Evolutionary conservation across 1,284 basidiomycete species (phyloP).

Genomic region (Boletellus deceptivus): DNA sequence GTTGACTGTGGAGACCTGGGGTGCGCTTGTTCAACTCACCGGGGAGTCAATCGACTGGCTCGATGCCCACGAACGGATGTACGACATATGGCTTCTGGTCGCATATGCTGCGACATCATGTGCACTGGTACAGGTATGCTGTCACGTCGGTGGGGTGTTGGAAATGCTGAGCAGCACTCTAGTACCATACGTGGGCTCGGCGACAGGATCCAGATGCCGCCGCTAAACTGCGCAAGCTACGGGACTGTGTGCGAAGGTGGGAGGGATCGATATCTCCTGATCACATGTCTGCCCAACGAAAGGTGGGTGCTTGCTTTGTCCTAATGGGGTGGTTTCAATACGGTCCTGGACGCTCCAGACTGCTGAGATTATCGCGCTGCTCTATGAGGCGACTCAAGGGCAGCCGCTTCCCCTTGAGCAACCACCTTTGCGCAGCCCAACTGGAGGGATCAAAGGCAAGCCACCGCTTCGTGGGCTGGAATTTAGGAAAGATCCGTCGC

Average conservation of each 20-base stretch:
- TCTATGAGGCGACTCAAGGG: constrained; percentile 89
- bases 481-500: constrained; percentile 71
- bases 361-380: constrained; percentile 85
- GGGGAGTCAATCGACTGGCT: constrained; percentile 89
- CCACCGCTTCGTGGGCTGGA: constrained; percentile 55
- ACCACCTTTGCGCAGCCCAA: constrained; percentile 67
- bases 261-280: constrained; percentile 77
- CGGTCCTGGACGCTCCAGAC: constrained; percentile 54
- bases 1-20: constrained; percentile 80
- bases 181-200: constrained; percentile 93
- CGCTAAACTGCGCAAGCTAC: constrained; percentile 71
- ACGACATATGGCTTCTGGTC: constrained; percentile 85
- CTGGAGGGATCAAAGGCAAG: constrained; percentile 64
- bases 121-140: constrained; percentile 81
- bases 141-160: constrained; percentile 2
- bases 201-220: constrained; percentile 75
- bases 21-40: constrained; percentile 66
- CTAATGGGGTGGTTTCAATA: constrained; percentile 18
- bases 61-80: constrained; percentile 72
- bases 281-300: constrained; percentile 88
- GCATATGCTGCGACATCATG: constrained; percentile 89
- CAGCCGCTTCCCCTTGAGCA: constrained; percentile 54
- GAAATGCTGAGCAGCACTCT: constrained; percentile 15
- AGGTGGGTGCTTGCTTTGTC: constrained; percentile 48
- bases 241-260: constrained; percentile 83